Evolutionary conservation across 345 rosid genomes (phyloP).

Genomic region (Salix exigua): DNA sequence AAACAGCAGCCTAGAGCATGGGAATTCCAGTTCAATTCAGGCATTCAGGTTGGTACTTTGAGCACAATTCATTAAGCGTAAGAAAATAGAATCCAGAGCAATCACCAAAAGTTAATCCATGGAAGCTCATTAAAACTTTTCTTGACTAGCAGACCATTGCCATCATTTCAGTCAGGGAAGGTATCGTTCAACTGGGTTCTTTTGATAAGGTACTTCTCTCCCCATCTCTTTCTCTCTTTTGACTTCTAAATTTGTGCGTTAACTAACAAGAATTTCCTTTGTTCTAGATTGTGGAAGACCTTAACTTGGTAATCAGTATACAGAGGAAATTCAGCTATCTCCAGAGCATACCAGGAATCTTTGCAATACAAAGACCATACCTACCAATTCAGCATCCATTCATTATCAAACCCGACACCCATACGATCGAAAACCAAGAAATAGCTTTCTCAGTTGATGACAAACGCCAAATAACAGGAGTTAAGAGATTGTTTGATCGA

Average conservation of each 20-base stretch:
- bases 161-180: conserved; percentile 66
- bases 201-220: conserved; percentile 46
- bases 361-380: conserved; percentile 51
- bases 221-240: background rate
- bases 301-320: conserved; percentile 54
- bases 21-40: conserved; percentile 63
- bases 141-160: conserved; percentile 59
- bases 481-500: conserved; percentile 41
- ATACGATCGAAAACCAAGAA: conserved; percentile 28
- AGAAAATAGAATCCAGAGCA: background rate
- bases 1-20: conserved; percentile 67
- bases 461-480: conserved; percentile 25
- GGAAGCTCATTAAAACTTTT: conserved; percentile 4
- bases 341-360: conserved; percentile 65
- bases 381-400: conserved; percentile 48
- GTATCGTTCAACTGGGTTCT: conserved; percentile 69
- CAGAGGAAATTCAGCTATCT: conserved; percentile 69
- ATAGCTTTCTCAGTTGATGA: conserved; percentile 23
- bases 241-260: background rate
- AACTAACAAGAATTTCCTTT: background rate
- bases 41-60: conserved; percentile 53
- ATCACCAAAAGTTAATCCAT: background rate
- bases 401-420: conserved; percentile 32
- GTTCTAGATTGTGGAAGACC: conserved; percentile 53
- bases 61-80: background rate